Conservation (phyloP, 2,329 filamentous ascomycete genomes). For the Exserohilum turcica region DNA sequence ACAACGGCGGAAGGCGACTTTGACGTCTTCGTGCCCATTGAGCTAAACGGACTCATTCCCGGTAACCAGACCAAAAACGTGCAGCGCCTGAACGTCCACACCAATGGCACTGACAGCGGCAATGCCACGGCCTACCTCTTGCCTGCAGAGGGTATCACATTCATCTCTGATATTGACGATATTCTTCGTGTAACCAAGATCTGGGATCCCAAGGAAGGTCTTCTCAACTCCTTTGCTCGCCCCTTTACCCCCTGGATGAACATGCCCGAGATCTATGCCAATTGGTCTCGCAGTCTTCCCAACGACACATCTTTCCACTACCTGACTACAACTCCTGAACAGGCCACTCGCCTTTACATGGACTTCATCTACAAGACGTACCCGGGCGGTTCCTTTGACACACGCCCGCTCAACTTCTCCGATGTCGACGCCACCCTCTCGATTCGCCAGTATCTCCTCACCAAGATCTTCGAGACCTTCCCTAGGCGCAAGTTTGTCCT, state of each 20-base stretch:
- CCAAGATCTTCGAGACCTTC: constrained; percentile 75
- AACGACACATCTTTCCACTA: constrained; percentile 77
- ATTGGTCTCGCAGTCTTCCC: constrained; percentile 70
- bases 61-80: constrained; percentile 69
- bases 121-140: constrained; percentile 80
- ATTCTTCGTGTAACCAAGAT: constrained; percentile 82
- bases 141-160: constrained; percentile 69
- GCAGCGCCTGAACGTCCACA: constrained; percentile 71
- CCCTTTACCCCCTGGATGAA: constrained; percentile 75
- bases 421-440: constrained; percentile 72
- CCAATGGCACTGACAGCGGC: constrained; percentile 67
- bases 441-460: constrained; percentile 71
- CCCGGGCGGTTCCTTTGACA: constrained; percentile 77
- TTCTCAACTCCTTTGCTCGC: constrained; percentile 76
- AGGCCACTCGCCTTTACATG: constrained; percentile 79
- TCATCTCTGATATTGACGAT: constrained; percentile 80
- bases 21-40: constrained; percentile 70
- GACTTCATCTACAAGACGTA: constrained; percentile 78
- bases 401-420: constrained; percentile 75
- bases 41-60: constrained; percentile 59
- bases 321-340: constrained; percentile 79
- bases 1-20: constrained; percentile 75
- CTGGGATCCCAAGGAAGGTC: constrained; percentile 73
- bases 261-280: constrained; percentile 79
- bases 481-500: constrained; percentile 76